Evolutionary conservation across 2,329 filamentous ascomycete genomes (phyloP), one percentile per base, ranked within the genome.

Genomic region (Metarhizium sp.): DNA sequence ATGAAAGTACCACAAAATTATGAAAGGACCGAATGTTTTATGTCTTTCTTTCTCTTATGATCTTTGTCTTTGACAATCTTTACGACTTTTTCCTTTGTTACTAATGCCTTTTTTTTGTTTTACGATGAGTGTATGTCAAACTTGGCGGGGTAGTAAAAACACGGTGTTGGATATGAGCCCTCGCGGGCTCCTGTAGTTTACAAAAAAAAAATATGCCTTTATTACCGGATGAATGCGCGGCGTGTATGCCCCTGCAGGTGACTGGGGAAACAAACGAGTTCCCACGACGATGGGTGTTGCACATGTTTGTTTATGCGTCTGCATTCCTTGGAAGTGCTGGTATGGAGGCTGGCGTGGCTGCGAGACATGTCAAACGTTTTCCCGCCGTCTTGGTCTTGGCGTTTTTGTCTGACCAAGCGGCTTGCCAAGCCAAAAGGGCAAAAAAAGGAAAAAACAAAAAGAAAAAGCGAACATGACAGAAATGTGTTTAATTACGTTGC

Each of bases 321-420:
- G 48, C 53, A 55, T 55, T 55, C 53, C 53, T 32, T 16, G 3
- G 38, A 16, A 32, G 30, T 50, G 53, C 42, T 51, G 40, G 29
- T 46, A 47, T 51, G 40, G 14, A 25, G 18, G 16, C 14, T n/a
- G 20, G 36, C 4, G 50, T 34, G 18, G 36, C 40, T 13, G 50
- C 25, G 30, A 52, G 50, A 46, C 50, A 52, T 29, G 29, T 25
- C 32, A 30, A 7, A 16, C 50, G 36, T 25, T 25, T 25, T 25
- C 25, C 25, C 25, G 25, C 25, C 4, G 25, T 25, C 25, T 25
- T 25, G 25, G 25, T 25, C 25, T 25, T 25, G 25, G 25, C 25
- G 3, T 25, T 25, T 25, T 25, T 25, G 25, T 25, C 25, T 25
- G 25, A 3, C 3, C 0, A 25, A 25, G 25, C 25, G 25, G 25